A percentile compares a stretch with the other conserved stretches of the same genome.
These are phyloP conservation scores for Hypsizygus marmoreus DNA, from an alignment of 768 basidiomycete genomes.

Conservation along the genomic window DNA sequence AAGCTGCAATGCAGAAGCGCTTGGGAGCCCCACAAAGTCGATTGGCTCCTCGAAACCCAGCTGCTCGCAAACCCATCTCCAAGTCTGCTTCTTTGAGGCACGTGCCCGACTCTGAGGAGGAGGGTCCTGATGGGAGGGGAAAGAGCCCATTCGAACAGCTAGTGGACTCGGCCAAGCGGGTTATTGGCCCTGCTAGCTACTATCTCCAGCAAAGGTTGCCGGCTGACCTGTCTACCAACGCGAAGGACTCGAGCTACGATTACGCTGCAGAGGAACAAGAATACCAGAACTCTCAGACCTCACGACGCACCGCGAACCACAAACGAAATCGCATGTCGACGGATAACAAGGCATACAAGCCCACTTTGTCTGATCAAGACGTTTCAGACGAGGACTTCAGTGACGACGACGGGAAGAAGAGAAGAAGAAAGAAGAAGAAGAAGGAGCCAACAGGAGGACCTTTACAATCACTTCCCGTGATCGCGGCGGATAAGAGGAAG, in stretches of 20 bases:
- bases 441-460: constrained; percentile 55
- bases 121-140: constrained; percentile 49
- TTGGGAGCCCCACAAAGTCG: constrained; percentile 64
- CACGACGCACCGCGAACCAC: constrained; percentile 29
- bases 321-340: constrained; percentile 65
- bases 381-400: constrained; percentile 59
- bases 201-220: constrained; percentile 65
- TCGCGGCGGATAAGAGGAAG: constrained; percentile 64
- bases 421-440: constrained; percentile 57
- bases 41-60: constrained; percentile 27
- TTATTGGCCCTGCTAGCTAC: constrained; percentile 57
- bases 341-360: constrained; percentile 84
- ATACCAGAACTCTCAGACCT: constrained; percentile 44
- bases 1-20: constrained; percentile 49
- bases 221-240: constrained; percentile 54
- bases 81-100: constrained; percentile 56
- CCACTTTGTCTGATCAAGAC: constrained; percentile 64
- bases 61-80: constrained; percentile 49
- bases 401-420: constrained; percentile 53
- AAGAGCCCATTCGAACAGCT: constrained; percentile 72
- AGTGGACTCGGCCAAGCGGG: constrained; percentile 55
- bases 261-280: constrained; percentile 78
- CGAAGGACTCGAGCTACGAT: constrained; percentile 64
- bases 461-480: constrained; percentile 66
- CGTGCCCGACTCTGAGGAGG: constrained; percentile 72